Conservation (phyloP, 768 basidiomycete genomes). For the Amanita molliuscula region DNA sequence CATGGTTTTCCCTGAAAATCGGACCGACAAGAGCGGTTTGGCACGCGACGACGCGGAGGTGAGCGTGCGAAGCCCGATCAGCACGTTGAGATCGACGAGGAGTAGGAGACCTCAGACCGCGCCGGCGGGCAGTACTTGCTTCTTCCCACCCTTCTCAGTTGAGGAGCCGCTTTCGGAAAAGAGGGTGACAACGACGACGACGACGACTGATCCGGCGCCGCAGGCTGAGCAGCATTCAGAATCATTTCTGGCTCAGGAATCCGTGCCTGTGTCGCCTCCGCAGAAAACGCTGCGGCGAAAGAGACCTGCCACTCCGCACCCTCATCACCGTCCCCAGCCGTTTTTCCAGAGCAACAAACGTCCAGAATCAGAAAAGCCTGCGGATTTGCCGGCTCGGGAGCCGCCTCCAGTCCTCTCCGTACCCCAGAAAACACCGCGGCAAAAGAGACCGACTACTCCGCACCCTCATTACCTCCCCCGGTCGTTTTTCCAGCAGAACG, state of each 20-base stretch:
- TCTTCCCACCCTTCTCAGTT: not conserved
- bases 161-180: not conserved
- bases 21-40: not conserved
- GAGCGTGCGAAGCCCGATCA: not conserved
- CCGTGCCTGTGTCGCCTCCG: not conserved
- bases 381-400: not conserved
- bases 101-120: not conserved
- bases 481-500: not conserved
- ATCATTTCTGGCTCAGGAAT: not conserved
- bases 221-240: too few relatives aligned
- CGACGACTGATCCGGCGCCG: too few relatives aligned
- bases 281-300: not conserved
- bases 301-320: not conserved
- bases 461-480: not conserved
- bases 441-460: not conserved
- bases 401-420: not conserved
- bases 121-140: not conserved
- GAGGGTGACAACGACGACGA: not conserved
- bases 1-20: conserved; percentile 1
- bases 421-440: not conserved
- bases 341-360: not conserved
- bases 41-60: not conserved
- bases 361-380: too few relatives aligned
- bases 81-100: not conserved
- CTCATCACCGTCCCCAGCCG: not conserved